These are phyloP conservation scores for Capronia americana DNA, from an alignment of 2,329 filamentous ascomycete species.

Conservation along the genomic window DNA sequence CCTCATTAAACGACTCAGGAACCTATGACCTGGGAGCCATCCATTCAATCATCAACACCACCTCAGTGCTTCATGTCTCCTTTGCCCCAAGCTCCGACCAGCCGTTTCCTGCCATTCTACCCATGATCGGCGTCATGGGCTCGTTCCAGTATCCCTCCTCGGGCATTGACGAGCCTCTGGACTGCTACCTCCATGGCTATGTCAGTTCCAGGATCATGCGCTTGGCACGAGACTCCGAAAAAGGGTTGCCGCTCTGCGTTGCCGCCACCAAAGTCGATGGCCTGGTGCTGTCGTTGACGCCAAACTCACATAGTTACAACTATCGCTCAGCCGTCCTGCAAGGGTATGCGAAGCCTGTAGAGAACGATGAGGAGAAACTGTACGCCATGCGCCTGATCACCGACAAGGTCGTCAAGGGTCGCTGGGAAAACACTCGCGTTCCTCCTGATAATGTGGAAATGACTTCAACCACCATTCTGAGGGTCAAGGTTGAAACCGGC, in stretches of 20 bases:
- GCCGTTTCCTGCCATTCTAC: constrained; percentile 77
- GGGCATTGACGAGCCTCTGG: constrained; percentile 67
- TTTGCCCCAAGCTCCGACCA: constrained; percentile 68
- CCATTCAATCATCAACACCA: constrained; percentile 75
- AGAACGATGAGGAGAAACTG: constrained; percentile 71
- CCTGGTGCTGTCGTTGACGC: constrained; percentile 77
- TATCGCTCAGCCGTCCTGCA: constrained; percentile 82
- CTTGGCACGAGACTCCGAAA: constrained; percentile 56
- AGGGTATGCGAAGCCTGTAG: constrained; percentile 73
- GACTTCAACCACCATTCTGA: constrained; percentile 74
- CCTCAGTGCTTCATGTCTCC: constrained; percentile 79
- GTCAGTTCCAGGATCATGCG: constrained; percentile 79
- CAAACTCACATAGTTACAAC: constrained; percentile 83
- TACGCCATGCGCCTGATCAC: constrained; percentile 83
- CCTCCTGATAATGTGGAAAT: constrained; percentile 77
- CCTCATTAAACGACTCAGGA: constrained; percentile 53
- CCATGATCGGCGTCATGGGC: constrained; percentile 85
- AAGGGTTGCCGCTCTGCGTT: constrained; percentile 73
- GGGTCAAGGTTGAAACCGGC: constrained; percentile 70
- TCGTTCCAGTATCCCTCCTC: constrained; percentile 70
- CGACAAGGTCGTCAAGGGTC: constrained; percentile 70
- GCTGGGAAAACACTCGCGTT: constrained; percentile 72
- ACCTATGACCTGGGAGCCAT: constrained; percentile 75
- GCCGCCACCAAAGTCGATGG: constrained; percentile 79
- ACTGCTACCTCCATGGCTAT: constrained; percentile 85